Evolutionary conservation across 148 eudicot genomes (phyloP).

Genomic region (Nyssa sinensis): DNA sequence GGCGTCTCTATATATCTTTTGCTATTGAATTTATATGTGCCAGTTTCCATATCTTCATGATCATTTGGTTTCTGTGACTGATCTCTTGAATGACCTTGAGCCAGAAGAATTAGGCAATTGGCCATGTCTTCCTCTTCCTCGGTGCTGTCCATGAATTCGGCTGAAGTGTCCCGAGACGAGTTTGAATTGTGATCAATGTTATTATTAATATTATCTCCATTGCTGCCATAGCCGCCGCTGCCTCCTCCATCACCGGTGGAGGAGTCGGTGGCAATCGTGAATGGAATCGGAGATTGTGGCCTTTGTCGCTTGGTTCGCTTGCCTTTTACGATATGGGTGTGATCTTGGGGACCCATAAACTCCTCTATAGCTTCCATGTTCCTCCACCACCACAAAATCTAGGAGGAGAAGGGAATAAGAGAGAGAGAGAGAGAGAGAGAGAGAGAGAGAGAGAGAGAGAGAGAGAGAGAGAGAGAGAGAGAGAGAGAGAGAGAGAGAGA

Average conservation of each 20-base stretch:
- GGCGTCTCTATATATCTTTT: slow-evolving; percentile 26
- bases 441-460: background rate
- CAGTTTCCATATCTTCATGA: background rate
- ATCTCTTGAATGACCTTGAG: slow-evolving; percentile 32
- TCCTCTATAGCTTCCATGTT: slow-evolving; percentile 23
- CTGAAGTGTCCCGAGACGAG: slow-evolving; percentile 10
- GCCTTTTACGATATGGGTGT: slow-evolving; percentile 34
- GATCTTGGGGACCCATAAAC: slow-evolving; percentile 17
- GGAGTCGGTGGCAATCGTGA: slow-evolving; percentile 26
- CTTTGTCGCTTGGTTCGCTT: slow-evolving; percentile 59
- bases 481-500: background rate
- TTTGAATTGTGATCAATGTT: background rate
- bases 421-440: background rate
- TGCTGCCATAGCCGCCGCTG: slow-evolving; percentile 6
- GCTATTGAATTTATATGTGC: slow-evolving; percentile 26
- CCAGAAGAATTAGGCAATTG: slow-evolving; percentile 46
- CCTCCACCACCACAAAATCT: slow-evolving; percentile 9
- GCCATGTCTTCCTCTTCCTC: slow-evolving; percentile 45
- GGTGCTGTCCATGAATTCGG: slow-evolving; percentile 21
- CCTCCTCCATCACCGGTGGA: background rate
- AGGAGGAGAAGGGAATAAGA: too few species aligned
- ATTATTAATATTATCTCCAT: slow-evolving; percentile 9
- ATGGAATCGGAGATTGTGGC: slow-evolving; percentile 50
- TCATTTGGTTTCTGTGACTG: background rate
- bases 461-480: background rate